Percentiles rank a stretch among this genome's conserved stretches.
Evolutionary conservation across 345 rosid genomes (phyloP).

Genomic region (Melastoma malabathricum): DNA sequence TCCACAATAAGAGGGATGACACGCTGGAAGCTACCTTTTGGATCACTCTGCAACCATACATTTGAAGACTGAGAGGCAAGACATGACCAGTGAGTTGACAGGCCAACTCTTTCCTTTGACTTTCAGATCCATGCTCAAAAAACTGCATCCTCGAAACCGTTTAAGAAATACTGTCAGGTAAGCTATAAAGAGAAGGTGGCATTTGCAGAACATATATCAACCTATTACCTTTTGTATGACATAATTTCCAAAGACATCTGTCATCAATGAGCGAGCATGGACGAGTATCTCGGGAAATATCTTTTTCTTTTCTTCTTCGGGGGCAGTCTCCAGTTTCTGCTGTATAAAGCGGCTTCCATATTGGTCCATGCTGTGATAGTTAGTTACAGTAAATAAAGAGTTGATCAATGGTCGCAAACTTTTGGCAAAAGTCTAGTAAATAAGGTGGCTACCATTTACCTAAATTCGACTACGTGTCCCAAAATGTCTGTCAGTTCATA

Average conservation of each 20-base stretch:
- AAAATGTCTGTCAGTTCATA: constrained; percentile 62
- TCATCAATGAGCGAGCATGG: constrained; percentile 73
- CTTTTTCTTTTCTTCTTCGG: constrained; percentile 57
- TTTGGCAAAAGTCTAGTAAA: too few relatives aligned
- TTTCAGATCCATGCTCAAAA: constrained; percentile 77
- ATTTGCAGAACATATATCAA: not conserved
- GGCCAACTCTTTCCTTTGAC: constrained; percentile 72
- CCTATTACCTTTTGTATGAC: constrained; percentile 74
- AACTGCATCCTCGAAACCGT: constrained; percentile 40
- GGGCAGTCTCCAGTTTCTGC: constrained; percentile 83
- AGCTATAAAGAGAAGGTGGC: not conserved
- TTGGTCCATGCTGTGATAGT: constrained; percentile 70
- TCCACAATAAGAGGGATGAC: not conserved
- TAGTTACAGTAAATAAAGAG: constrained; percentile 7
- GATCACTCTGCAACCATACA: constrained; percentile 99
- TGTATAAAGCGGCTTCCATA: constrained; percentile 96
- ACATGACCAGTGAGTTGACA: constrained; percentile 74
- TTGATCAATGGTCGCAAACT: too few relatives aligned
- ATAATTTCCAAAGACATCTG: constrained; percentile 96
- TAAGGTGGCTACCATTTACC: constrained; percentile 37
- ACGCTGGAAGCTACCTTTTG: constrained; percentile 52
- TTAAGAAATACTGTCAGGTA: constrained; percentile 7
- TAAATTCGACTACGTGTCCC: constrained; percentile 79
- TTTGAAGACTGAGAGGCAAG: constrained; percentile 80
- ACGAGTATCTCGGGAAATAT: constrained; percentile 78